phyloP scores from a whole-genome alignment of 306 rosid species.

The Prinsepia uniflora region DNA sequence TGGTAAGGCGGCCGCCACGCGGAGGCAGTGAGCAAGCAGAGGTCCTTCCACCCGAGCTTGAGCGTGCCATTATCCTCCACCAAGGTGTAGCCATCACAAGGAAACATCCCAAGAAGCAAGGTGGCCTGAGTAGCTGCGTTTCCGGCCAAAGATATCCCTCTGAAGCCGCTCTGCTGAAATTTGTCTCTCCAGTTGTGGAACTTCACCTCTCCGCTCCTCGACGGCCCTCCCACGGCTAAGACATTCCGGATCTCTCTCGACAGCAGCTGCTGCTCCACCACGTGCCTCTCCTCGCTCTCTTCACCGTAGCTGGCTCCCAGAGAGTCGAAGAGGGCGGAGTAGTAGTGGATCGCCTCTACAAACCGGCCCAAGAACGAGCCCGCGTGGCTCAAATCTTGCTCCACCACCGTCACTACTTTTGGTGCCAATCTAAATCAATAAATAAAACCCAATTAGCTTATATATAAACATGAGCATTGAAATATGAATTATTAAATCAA shows the following conservation, averaged over 20 bases:
- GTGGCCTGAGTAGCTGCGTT: conserved; percentile 96
- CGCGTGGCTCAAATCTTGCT: conserved; percentile 86
- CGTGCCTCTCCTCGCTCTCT: conserved; percentile 93
- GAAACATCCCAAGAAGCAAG: conserved; percentile 85
- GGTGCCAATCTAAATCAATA: conserved; percentile 65
- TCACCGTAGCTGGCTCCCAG: conserved; percentile 93
- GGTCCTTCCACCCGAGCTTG: conserved; percentile 98
- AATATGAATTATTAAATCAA: not conserved
- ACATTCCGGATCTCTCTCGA: conserved; percentile 90
- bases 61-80: conserved; percentile 95
- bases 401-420: conserved; percentile 96
- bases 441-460: not conserved
- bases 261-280: conserved; percentile 87
- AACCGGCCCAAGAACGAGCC: conserved; percentile 94
- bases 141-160: conserved; percentile 85
- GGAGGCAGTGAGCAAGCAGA: conserved; percentile 94
- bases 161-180: conserved; percentile 79
- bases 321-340: conserved; percentile 90
- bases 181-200: conserved; percentile 95
- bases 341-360: conserved; percentile 96
- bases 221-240: conserved; percentile 85
- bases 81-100: conserved; percentile 89
- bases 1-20: conserved; percentile 92
- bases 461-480: not conserved
- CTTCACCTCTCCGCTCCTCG: conserved; percentile 78